A percentile compares a stretch with the other conserved stretches of the same genome.
phyloP scores from a whole-genome alignment of 495 filamentous ascomycete species.

The Tuber borchii region DNA sequence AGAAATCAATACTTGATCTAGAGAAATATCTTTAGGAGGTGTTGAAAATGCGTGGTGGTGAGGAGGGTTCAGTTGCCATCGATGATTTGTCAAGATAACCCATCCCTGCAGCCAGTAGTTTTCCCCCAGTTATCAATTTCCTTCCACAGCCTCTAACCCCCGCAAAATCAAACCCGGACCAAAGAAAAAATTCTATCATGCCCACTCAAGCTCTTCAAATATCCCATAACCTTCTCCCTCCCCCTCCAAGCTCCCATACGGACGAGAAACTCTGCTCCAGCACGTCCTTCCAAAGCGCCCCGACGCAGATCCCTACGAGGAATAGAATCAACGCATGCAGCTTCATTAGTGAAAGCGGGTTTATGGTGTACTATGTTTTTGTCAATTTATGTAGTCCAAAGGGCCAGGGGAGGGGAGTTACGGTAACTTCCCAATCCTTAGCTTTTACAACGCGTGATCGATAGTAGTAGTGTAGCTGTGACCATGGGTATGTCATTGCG shows the following conservation, averaged over 20 bases:
- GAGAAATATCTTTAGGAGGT: too few species aligned
- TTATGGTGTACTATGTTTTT: background rate
- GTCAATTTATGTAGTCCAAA: background rate
- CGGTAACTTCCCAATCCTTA: slow-evolving; percentile 40
- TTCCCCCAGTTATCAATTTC: too few species aligned
- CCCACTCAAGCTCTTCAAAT: background rate
- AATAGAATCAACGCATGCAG: background rate
- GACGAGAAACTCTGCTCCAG: background rate
- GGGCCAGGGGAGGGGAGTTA: background rate
- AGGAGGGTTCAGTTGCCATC: too few species aligned
- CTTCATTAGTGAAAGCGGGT: background rate
- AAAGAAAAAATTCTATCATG: background rate
- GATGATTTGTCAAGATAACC: too few species aligned
- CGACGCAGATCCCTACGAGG: background rate
- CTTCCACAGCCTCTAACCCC: too few species aligned
- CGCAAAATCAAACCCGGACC: background rate
- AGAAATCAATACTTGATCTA: too few species aligned
- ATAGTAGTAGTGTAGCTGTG: slow-evolving; percentile 44
- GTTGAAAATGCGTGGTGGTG: too few species aligned
- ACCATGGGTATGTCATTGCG: slow-evolving; percentile 48
- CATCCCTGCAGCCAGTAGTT: too few species aligned
- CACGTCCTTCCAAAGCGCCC: background rate
- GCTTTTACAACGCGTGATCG: slow-evolving; percentile 43
- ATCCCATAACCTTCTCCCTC: background rate
- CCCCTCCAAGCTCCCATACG: background rate